Base-by-base conservation (phyloP, 2,329 filamentous ascomycete species). In the Magnaporthiopsis poae region DNA sequence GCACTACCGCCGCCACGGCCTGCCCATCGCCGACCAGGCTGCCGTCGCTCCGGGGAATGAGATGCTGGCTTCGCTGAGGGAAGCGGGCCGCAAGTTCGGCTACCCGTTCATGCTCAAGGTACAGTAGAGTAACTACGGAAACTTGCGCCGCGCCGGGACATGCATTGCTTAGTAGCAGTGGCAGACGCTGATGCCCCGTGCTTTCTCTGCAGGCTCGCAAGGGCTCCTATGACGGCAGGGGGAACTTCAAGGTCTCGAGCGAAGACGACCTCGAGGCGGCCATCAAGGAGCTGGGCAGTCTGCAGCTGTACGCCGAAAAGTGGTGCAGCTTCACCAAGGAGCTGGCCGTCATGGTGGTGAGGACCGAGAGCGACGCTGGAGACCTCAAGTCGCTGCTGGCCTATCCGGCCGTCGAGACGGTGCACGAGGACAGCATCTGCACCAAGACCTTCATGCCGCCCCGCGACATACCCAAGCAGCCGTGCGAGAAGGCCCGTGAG, bases 391-490 rank as follows among this genome's bases (percentile, higher is more conserved):
- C 75, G 18, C 76, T 84, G 15, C 80, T 92, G 39, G 86, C 93
- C 5, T 98, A 95, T 74, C 93, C 95, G 0, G 90, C 89, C 0
- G 93, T 97, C 1, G 95, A 99, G 80, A 98, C 94, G 0, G 85
- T 98, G 36, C 95, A 99, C 72, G 91, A 97, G 77, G 91, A 98
- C 77, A 95, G 88, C 74, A 92, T 99, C 72, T 98, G 95, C 84
- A 95, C 96, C 72, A 88, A 93, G 70, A 91, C 94, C 2, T 97
- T 93, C 74, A 88, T 89, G 65, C 95, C 95, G 2, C 91, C 94
- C 0, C 85, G 93, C 56, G 82, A 85, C 8, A 87, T 96, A 3
- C 81, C 87, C 0, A 78, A 81, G 0, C 77, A 81, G 1, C 81
- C 90, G 59, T 84, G 85, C 68, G 77, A 86, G 70, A 80, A 85